Evolutionary conservation across 148 eudicot genomes (phyloP), one percentile per base, ranked within the genome.

Genomic region (Chenopodium suecicum): DNA sequence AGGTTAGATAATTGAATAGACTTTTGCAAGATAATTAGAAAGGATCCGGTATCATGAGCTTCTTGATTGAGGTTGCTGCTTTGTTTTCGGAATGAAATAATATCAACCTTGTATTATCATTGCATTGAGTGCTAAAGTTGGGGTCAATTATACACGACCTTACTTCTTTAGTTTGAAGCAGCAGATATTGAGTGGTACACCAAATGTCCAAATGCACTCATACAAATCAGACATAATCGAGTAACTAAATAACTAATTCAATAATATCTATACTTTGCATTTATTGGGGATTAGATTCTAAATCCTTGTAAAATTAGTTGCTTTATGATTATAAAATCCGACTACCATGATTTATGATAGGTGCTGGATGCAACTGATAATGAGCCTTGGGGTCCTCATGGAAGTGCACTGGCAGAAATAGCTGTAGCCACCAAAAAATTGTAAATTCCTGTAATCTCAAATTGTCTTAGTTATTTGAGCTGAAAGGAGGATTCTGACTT

Each of bases 381-480:
- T 82, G 98, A 93, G 83, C 94, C 98, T 77, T 94, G 97, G 95
- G 98, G 97, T 86, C 98, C 98, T 86, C 98, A 94, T 87, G 98
- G 98, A 84, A 93, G 95, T 73, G 95, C 90, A 74, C 88, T 94
- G 76, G 92, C 95, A 58, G 95, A 94, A 87, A 94, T 94, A 73
- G 97, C 98, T 77, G 93, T 88, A 81, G 94, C 97, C 63, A 94
- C 98, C 68, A 94, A 93, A 86, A 94, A 91, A 90, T 91, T 88
- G 98, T 94, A 90, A 68, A 20, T 82, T 79, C 31, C 63, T 67
- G 41, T 44, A 52, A 19, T 70, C 63, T 80, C 64, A 58, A 41
- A 23, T 73, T 82, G 48, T 58, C 78, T 22, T 71, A 84, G 60
- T 63, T 80, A 41, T 78, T 58, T 62, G 23, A 47, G 70, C 29